phyloP scores from a whole-genome alignment of 1,284 basidiomycete genomes.

The Agroathelia rolfsii region DNA sequence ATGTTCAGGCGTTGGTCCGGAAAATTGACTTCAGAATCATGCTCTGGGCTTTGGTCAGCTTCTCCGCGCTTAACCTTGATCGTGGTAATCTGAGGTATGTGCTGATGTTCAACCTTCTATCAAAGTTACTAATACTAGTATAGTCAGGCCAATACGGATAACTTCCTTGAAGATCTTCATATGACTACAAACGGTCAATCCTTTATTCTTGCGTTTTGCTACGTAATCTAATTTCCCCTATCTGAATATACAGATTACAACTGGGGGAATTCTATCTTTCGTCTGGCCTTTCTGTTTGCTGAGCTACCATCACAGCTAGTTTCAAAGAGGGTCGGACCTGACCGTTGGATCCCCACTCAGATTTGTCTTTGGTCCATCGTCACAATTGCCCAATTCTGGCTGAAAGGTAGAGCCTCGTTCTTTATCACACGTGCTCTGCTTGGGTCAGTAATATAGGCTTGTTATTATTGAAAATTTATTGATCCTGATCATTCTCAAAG shows the following conservation, averaged over 20 bases:
- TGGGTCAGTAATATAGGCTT: constrained; percentile 21
- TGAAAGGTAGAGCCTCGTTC: constrained; percentile 46
- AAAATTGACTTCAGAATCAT: constrained; percentile 43
- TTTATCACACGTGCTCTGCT: constrained; percentile 32
- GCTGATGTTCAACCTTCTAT: neutral
- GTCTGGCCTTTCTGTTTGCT: constrained; percentile 48
- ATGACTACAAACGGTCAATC: constrained; percentile 43
- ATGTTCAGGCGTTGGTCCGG: constrained; percentile 28
- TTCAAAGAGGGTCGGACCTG: constrained; percentile 52
- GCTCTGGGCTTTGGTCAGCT: constrained; percentile 35
- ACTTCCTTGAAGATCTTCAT: constrained; percentile 52
- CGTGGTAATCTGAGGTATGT: too few relatives aligned
- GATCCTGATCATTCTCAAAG: constrained; percentile 21
- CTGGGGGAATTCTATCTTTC: constrained; percentile 49
- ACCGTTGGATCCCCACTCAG: too few relatives aligned
- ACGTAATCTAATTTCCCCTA: neutral
- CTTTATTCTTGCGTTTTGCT: neutral
- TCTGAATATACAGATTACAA: constrained; percentile 39
- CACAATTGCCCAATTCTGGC: constrained; percentile 48
- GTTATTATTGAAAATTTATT: constrained; percentile 4
- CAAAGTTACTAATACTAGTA: constrained; percentile 21
- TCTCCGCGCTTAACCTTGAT: constrained; percentile 33
- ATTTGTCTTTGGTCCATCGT: constrained; percentile 28
- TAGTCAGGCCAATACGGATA: constrained; percentile 60
- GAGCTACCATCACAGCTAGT: constrained; percentile 64